phyloP scores from a whole-genome alignment of 2,329 filamentous ascomycete genomes.

The Cadophora malorum region DNA sequence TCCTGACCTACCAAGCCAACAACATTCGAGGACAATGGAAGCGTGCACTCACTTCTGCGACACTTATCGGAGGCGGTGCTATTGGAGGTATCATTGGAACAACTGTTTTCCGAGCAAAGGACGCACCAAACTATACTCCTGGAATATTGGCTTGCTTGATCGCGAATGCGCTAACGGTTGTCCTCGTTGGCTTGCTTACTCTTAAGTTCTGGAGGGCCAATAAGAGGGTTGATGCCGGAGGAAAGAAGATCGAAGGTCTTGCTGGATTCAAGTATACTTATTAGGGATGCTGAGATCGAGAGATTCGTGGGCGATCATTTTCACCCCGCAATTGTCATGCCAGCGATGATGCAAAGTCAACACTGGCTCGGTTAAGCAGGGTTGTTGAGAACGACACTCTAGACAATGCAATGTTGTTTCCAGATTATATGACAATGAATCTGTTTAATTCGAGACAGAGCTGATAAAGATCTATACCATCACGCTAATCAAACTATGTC shows the following conservation, averaged over 20 bases:
- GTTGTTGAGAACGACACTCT: not conserved
- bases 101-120: constrained; percentile 70
- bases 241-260: constrained; percentile 45
- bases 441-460: not conserved
- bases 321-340: not conserved
- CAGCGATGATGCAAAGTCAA: not conserved
- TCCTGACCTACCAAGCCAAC: constrained; percentile 57
- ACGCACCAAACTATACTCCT: constrained; percentile 55
- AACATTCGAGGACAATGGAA: constrained; percentile 58
- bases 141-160: constrained; percentile 39
- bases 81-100: constrained; percentile 80
- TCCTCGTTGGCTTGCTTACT: constrained; percentile 40
- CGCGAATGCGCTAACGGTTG: constrained; percentile 38
- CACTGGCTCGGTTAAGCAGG: constrained; percentile 8
- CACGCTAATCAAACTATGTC: not conserved
- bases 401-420: not conserved
- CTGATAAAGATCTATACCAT: not conserved
- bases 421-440: not conserved
- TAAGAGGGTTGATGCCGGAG: constrained; percentile 43
- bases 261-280: constrained; percentile 45
- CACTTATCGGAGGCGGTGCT: constrained; percentile 77
- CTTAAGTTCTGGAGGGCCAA: constrained; percentile 45
- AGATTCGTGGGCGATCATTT: not conserved
- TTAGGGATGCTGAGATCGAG: not conserved
- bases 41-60: constrained; percentile 78